Evolutionary conservation across 2,329 filamentous ascomycete species (phyloP).

Genomic region (Cladosporium halotolerans): DNA sequence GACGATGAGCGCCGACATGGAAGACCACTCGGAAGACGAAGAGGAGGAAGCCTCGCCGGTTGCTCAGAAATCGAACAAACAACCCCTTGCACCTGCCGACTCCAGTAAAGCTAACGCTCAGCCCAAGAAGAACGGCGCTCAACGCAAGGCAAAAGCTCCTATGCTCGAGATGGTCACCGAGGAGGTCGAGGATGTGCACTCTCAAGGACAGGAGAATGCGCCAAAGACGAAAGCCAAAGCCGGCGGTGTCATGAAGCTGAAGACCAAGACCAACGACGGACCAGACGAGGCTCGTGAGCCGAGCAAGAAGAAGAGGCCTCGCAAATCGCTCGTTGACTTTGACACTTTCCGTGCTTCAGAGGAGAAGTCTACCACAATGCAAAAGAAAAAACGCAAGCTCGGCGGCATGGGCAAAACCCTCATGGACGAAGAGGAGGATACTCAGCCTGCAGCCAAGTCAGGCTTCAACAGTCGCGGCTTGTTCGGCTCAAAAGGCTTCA

Average conservation of each 20-base stretch:
- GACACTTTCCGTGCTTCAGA: conserved; percentile 29
- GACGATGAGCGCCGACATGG: conserved; percentile 48
- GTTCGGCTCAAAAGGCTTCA: conserved; percentile 28
- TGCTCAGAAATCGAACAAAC: conserved; percentile 29
- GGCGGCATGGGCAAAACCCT: conserved; percentile 33
- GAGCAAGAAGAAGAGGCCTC: conserved; percentile 32
- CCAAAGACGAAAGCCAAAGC: conserved; percentile 17
- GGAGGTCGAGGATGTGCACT: conserved; percentile 35
- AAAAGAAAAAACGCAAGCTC: conserved; percentile 32
- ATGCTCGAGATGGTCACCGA: conserved; percentile 40
- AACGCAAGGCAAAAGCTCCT: conserved; percentile 35
- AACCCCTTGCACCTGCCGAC: conserved; percentile 39
- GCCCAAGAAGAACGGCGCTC: conserved; percentile 31
- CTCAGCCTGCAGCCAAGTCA: conserved; percentile 19
- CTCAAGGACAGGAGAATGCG: conserved; percentile 33
- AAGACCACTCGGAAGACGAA: conserved; percentile 26
- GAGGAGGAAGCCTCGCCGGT: conserved; percentile 22
- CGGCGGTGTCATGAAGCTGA: conserved; percentile 32
- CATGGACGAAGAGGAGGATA: conserved; percentile 35
- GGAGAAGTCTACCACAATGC: conserved; percentile 24
- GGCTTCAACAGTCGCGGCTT: conserved; percentile 17
- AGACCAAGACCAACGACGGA: conserved; percentile 31
- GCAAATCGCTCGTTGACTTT: conserved; percentile 45
- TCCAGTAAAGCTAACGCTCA: conserved; percentile 38
- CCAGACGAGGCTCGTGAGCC: conserved; percentile 26